Percentiles rank a stretch among this genome's conserved stretches.
These are phyloP conservation scores for Salvia miltiorrhiza DNA, from an alignment of 257 asterid genomes.

Conservation along the genomic window DNA sequence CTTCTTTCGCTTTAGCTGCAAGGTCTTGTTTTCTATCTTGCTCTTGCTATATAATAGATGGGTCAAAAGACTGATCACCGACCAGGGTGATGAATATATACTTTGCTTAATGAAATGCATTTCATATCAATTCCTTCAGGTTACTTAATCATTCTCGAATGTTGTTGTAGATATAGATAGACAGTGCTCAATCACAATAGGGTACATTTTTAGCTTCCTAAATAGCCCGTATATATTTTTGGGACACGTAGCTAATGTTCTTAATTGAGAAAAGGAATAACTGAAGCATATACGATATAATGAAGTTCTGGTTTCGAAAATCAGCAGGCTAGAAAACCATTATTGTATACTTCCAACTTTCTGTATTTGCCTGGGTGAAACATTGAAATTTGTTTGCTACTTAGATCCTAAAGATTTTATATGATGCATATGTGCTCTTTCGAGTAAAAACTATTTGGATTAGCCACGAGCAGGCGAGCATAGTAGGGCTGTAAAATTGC, in stretches of 20 bases:
- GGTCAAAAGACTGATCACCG: background rate
- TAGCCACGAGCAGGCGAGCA: background rate
- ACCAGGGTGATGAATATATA: background rate
- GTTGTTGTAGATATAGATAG: background rate
- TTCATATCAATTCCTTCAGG: background rate
- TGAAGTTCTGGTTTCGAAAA: background rate
- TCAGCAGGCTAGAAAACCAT: background rate
- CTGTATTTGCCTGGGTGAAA: background rate
- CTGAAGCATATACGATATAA: background rate
- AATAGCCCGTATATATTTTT: background rate
- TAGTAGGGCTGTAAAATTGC: background rate
- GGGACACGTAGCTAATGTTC: background rate
- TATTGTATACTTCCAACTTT: background rate
- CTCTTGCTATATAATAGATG: background rate
- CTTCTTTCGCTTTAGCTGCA: conserved; percentile 14
- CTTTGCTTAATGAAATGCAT: background rate
- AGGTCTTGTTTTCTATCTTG: background rate
- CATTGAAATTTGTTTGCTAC: background rate
- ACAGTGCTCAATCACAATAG: conserved; percentile 1
- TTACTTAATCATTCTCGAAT: conserved; percentile 1
- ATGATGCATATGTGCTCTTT: background rate
- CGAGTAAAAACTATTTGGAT: background rate
- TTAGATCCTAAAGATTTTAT: background rate
- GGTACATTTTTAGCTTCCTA: background rate
- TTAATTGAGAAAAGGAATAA: background rate